These are phyloP conservation scores for Suillus fuscotomentosus DNA, from an alignment of 768 basidiomycete species.

Conservation along the genomic window DNA sequence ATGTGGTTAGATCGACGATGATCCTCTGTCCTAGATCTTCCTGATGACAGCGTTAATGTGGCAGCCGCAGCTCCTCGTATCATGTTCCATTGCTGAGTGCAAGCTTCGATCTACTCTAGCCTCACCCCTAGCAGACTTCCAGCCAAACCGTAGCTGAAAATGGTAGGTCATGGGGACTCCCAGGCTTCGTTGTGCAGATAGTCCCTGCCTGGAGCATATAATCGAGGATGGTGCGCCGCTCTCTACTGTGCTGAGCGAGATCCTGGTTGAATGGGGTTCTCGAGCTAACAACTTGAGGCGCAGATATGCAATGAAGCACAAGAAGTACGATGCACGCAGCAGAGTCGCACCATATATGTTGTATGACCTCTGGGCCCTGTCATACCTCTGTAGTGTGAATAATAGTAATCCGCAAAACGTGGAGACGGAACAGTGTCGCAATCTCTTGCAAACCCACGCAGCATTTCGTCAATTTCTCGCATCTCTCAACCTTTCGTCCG, in stretches of 20 bases:
- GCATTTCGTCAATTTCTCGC: not conserved
- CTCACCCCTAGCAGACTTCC: too few relatives aligned
- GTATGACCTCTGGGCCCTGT: not conserved
- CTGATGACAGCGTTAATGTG: not conserved
- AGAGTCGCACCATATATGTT: not conserved
- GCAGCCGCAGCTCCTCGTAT: not conserved
- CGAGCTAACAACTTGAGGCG: not conserved
- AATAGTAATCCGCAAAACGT: not conserved
- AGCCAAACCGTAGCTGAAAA: too few relatives aligned
- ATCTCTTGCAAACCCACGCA: not conserved
- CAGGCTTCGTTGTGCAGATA: not conserved
- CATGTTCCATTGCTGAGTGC: not conserved
- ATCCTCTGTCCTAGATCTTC: not conserved
- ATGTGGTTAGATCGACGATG: not conserved
- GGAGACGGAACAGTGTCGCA: not conserved
- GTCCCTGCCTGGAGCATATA: not conserved
- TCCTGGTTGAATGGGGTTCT: not conserved
- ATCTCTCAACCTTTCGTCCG: not conserved
- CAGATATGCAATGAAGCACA: not conserved
- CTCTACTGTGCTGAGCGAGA: not conserved
- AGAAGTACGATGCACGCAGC: not conserved
- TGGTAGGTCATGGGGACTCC: not conserved
- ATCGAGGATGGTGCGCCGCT: not conserved
- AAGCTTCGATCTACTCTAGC: too few relatives aligned
- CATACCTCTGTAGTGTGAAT: not conserved